Conservation (phyloP, 208 protist species). For the Wallacemonas collosoma region DNA sequence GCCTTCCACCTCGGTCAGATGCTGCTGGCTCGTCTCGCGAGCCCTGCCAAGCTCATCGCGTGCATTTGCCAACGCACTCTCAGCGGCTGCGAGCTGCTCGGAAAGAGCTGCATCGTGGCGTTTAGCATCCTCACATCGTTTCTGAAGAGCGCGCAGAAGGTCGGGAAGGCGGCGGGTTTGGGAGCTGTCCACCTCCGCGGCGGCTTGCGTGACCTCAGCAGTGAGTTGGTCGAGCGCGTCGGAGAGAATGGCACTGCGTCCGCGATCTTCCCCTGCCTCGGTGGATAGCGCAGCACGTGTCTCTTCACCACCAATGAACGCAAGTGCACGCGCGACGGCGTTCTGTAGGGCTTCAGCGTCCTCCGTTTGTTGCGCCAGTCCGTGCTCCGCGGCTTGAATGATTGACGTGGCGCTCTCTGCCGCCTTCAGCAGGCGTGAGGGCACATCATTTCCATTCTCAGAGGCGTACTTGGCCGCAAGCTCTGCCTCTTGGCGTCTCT, state of each 20-base stretch:
- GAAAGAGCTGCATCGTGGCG: not conserved
- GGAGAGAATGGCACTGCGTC: not conserved
- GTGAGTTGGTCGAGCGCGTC: not conserved
- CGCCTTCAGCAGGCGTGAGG: not conserved
- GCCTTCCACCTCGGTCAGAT: conserved; percentile 7
- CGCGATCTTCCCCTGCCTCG: not conserved
- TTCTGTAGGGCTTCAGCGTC: not conserved
- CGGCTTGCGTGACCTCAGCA: not conserved
- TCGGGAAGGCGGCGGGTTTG: not conserved
- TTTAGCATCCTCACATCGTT: not conserved
- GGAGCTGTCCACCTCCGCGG: not conserved
- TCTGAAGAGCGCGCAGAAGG: not conserved
- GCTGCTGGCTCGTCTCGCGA: conserved; percentile 4
- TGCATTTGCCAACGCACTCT: conserved; percentile 5
- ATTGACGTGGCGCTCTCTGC: not conserved
- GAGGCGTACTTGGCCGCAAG: conserved; percentile 2
- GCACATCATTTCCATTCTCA: not conserved
- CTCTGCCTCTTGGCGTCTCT: conserved; percentile 3
- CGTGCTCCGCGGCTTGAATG: not conserved
- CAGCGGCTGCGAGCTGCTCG: conserved; percentile 10
- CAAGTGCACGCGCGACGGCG: not conserved
- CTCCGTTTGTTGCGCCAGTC: not conserved
- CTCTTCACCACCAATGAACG: not conserved
- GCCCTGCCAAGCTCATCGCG: conserved; percentile 5
- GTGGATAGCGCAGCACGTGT: not conserved